Evolutionary conservation across 208 protist species (phyloP), one percentile per base, ranked within the genome.

Genomic region (Endotrypanum monterogeii): DNA sequence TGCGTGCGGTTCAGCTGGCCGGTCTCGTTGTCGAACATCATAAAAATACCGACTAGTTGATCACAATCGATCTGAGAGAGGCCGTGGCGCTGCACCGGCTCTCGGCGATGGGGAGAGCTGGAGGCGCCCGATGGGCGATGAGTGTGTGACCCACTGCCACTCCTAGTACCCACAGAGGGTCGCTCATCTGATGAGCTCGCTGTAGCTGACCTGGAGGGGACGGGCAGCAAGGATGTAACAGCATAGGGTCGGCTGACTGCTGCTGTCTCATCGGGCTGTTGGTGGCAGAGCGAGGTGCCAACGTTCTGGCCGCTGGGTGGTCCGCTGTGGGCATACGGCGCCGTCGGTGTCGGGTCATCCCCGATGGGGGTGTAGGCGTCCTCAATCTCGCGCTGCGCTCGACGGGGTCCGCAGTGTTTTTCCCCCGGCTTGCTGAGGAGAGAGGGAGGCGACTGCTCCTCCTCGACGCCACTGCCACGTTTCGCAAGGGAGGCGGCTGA

Each of bases 1-100:
- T 94, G 87, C 9, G 61, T 37, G 16, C 68, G 71, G 79, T 87
- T 77, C 28, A 96, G 77, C 32, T 70, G 51, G 37, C 90, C 92
- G 58, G 82, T 89, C n/a, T 89, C 87, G 63, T 90, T 87, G 68
- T 94, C 92, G 77, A 92, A 96, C 74, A 92, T 91, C 28, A 94
- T 78, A 76, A 94, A 95, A 50, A 94, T 44, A 12, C 87, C 85
- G 30, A 94, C 84, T 25, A 94, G 86, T 35, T 93, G 83, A 63
- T 96, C 90, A 67, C 94, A 92, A 82, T 96, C 90, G 1, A 93
- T 74, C 75, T 93, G 92, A 20, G 78, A 68, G 18, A 94, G 78
- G 32, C 78, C 80, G 73, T 92, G 94, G 25, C 67, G 73, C 46
- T 32, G 63, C 91, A 89, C 93, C 8, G 83, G 89, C 28, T 71